These are phyloP conservation scores for Talaromyces islandicus DNA, from an alignment of 2,329 filamentous ascomycete species.

Conservation along the genomic window DNA sequence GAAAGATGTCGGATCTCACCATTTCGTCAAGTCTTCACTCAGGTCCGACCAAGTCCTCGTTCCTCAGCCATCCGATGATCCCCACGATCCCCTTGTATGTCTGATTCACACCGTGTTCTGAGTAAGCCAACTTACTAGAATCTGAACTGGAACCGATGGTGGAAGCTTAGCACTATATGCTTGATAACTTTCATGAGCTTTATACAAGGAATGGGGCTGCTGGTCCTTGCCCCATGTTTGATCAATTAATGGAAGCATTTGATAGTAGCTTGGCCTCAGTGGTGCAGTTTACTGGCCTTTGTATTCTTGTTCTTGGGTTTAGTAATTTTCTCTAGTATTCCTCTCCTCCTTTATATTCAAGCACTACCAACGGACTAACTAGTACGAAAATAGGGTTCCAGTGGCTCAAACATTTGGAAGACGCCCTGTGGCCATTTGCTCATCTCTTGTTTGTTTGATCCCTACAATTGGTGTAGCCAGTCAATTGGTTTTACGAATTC, in stretches of 20 bases:
- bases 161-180: constrained; percentile 46
- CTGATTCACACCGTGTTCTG: background rate
- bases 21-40: constrained; percentile 54
- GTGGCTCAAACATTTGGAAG: constrained; percentile 51
- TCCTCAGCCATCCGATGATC: constrained; percentile 45
- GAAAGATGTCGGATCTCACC: constrained; percentile 55
- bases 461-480: constrained; percentile 48
- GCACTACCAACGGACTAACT: background rate
- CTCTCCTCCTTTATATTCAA: background rate
- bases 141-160: constrained; percentile 43
- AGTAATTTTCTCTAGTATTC: constrained; percentile 55
- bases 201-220: constrained; percentile 49
- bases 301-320: constrained; percentile 53
- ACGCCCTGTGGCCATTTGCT: constrained; percentile 48
- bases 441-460: constrained; percentile 48
- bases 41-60: constrained; percentile 42
- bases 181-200: constrained; percentile 42
- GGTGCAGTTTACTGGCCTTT: constrained; percentile 52
- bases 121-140: too few relatives aligned
- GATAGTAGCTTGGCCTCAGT: constrained; percentile 48
- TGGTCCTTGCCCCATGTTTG: constrained; percentile 55
- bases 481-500: constrained; percentile 54
- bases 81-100: constrained; percentile 40
- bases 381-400: constrained; percentile 41
- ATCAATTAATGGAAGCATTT: constrained; percentile 51